phyloP scores from a whole-genome alignment of 805 yeast genomes.

The Ogataea corticis region DNA sequence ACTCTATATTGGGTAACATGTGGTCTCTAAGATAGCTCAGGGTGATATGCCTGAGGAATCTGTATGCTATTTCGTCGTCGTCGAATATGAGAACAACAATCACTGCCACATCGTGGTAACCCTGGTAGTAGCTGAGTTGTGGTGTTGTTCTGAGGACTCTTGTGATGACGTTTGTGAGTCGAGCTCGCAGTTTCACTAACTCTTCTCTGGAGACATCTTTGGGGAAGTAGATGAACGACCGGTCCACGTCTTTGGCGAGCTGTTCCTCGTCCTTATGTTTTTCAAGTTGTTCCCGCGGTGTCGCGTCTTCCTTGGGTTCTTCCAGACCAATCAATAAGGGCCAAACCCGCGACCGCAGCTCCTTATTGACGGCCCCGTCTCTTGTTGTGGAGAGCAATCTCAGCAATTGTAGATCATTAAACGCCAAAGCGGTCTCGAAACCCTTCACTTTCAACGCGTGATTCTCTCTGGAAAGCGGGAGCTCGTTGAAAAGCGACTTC shows the following conservation, averaged over 20 bases:
- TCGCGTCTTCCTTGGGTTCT: conserved; percentile 7
- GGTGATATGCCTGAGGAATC: conserved; percentile 56
- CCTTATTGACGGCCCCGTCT: conserved; percentile 47
- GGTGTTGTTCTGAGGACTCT: conserved; percentile 63
- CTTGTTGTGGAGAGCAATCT: conserved; percentile 42
- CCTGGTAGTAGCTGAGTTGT: conserved; percentile 78
- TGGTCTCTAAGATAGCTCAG: conserved; percentile 74
- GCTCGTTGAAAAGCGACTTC: conserved; percentile 45
- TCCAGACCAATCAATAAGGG: conserved; percentile 45
- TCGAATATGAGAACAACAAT: conserved; percentile 57
- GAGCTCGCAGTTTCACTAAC: conserved; percentile 36
- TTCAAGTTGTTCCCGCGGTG: conserved; percentile 31
- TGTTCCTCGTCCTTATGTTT: conserved; percentile 77
- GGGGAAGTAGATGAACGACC: conserved; percentile 59
- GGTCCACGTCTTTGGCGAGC: conserved; percentile 70
- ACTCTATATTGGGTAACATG: conserved; percentile 69
- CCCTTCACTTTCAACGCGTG: conserved; percentile 39
- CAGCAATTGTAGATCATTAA: conserved; percentile 30
- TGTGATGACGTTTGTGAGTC: conserved; percentile 47
- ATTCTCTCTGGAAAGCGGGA: conserved; percentile 42
- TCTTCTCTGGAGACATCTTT: conserved; percentile 20
- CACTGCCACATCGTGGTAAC: conserved; percentile 85
- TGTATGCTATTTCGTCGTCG: conserved; percentile 37
- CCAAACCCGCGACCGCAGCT: conserved; percentile 49
- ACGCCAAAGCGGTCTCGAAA: conserved; percentile 38